Evolutionary conservation across 805 yeast genomes (phyloP).

Genomic region (Sugiyamaella lignohabitans): DNA sequence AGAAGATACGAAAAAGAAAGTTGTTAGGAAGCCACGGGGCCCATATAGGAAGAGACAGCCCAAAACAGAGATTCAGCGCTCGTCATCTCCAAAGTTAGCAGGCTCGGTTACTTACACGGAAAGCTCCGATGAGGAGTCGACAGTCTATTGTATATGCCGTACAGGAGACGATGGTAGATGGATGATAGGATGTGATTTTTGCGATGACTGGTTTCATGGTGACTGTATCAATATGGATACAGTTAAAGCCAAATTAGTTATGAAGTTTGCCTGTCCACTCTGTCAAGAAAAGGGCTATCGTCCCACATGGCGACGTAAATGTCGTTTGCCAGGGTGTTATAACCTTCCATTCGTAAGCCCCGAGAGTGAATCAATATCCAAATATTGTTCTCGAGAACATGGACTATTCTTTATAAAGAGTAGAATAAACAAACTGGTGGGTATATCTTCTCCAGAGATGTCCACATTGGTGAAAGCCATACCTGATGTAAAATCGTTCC

Average conservation of each 20-base stretch:
- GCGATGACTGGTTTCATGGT: slow-evolving; percentile 94
- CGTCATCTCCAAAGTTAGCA: no score
- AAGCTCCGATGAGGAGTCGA: neutral
- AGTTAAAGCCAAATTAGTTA: slow-evolving; percentile 48
- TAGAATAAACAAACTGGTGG: slow-evolving; percentile 10
- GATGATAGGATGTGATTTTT: slow-evolving; percentile 93
- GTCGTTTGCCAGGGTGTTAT: slow-evolving; percentile 54
- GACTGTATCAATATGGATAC: slow-evolving; percentile 58
- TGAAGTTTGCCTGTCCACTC: slow-evolving; percentile 63
- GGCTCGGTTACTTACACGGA: no score
- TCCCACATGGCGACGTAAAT: slow-evolving; percentile 70
- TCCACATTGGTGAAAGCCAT: slow-evolving; percentile 9
- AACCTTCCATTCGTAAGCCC: slow-evolving; percentile 40
- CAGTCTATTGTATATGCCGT: slow-evolving; percentile 70
- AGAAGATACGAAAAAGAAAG: neutral
- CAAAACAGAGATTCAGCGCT: no score
- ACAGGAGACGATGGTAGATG: slow-evolving; percentile 70
- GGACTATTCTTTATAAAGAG: slow-evolving; percentile 41
- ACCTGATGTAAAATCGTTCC: slow-evolving; percentile 10
- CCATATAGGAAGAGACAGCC: neutral
- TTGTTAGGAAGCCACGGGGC: neutral
- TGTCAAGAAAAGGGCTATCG: slow-evolving; percentile 36
- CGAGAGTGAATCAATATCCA: slow-evolving; percentile 36
- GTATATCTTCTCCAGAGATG: slow-evolving; percentile 12
- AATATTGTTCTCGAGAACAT: slow-evolving; percentile 72